Conservation (phyloP, 306 rosid genomes). For the Cucumis melo region DNA sequence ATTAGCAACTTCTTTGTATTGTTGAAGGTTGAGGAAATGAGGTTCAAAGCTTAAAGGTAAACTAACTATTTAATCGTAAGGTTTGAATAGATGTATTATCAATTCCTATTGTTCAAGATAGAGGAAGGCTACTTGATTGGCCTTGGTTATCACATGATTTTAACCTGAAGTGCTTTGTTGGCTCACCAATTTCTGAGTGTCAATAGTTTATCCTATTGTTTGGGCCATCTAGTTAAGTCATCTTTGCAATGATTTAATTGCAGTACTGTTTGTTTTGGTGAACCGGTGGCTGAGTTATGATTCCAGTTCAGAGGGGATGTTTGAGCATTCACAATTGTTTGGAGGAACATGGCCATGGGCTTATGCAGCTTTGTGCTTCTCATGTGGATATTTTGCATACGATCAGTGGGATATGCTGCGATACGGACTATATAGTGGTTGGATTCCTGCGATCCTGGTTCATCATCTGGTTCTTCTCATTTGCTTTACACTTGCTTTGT, state of each 20-base stretch:
- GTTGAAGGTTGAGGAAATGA: neutral
- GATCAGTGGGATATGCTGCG: constrained; percentile 95
- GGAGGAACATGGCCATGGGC: constrained; percentile 84
- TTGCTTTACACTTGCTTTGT: constrained; percentile 86
- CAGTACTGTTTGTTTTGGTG: constrained; percentile 63
- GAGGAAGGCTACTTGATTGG: neutral
- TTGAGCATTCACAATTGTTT: constrained; percentile 72
- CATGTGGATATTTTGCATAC: constrained; percentile 97
- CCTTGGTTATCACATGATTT: neutral
- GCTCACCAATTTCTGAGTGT: neutral
- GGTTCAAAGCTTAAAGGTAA: neutral
- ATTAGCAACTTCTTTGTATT: neutral
- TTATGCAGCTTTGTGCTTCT: constrained; percentile 69
- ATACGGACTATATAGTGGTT: constrained; percentile 49
- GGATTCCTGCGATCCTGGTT: constrained; percentile 69
- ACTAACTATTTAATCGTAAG: neutral
- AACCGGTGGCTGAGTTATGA: constrained; percentile 31
- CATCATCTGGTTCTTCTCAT: constrained; percentile 86
- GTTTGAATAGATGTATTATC: neutral
- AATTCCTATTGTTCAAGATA: neutral
- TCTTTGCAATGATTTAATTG: constrained; percentile 7
- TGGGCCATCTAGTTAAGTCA: neutral
- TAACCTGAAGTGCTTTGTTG: neutral
- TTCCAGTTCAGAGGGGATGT: constrained; percentile 35
- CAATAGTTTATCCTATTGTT: neutral